Base-by-base conservation (phyloP, 2,329 filamentous ascomycete genomes). In the Cordyceps fumosorosea region DNA sequence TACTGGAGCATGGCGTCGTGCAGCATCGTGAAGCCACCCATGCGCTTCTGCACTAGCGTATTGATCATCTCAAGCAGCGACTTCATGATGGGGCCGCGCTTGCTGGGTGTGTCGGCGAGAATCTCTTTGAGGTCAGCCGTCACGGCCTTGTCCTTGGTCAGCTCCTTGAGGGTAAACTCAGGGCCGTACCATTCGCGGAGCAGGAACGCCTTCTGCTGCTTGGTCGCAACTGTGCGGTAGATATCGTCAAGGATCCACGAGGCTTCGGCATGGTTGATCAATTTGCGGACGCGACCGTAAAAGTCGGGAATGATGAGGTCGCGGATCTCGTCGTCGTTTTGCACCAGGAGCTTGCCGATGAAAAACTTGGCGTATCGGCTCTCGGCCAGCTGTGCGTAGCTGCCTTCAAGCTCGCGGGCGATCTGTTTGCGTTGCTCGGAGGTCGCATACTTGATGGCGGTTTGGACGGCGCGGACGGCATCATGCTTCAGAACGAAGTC, bases 401-500 rank as follows among this genome's bases (percentile, higher is more conserved):
- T 88, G 20, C 93, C 92, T 75, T 90, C 87, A 62, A 99, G 82
- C 75, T 99, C 95, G 63, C 80, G 81, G 10, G 93, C 91, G 70
- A 99, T 97, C 78, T 88, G 85, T 75, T 88, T 90, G 71, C 91
- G 85, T 77, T 97, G 93, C 64, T 90, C 88, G 61, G 86, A 81
- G 52, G 89, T 96, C 54, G 91, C 89, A 76, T 99, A 99, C 76
- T 99, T 99, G 77, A 99, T 85, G 44, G 93, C 95, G 14, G 93
- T 97, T 78, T 99, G 95, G 29, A 99, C 89, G 48, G 96, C 92
- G 68, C 95, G 86, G n/a, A 96, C 93, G 42, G 92, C 91, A 73
- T 99, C 95, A 75, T 99, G 95, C 84, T 99, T 99, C 78, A 99
- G 90, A 22, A 97, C 93, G 68, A 98, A 96, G 65, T 98, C 95